phyloP scores from a whole-genome alignment of 306 rosid species.

The Vigna reflexopilosa region DNA sequence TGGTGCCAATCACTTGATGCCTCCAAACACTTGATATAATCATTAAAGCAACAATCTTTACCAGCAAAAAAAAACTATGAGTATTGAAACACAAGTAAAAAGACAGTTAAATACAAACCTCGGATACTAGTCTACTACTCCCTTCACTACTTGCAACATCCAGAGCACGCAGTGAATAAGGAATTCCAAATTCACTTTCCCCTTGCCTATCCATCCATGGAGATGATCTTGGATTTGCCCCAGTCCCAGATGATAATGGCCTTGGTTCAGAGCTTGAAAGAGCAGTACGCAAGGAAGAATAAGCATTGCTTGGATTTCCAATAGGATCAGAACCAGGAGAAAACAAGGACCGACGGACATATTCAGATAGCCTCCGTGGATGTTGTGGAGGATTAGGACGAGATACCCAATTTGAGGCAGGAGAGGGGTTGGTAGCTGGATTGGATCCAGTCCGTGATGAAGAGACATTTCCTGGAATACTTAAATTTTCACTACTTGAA shows the following conservation, averaged over 20 bases:
- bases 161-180: slow-evolving; percentile 67
- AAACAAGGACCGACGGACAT: slow-evolving; percentile 73
- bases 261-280: slow-evolving; percentile 61
- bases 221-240: slow-evolving; percentile 64
- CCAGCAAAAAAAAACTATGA: not conserved
- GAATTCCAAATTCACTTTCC: slow-evolving; percentile 68
- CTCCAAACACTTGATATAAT: not conserved
- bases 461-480: slow-evolving; percentile 68
- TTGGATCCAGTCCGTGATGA: slow-evolving; percentile 59
- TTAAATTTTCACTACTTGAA: slow-evolving; percentile 52
- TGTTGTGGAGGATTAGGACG: slow-evolving; percentile 64
- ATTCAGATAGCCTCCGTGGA: slow-evolving; percentile 76
- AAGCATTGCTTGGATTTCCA: slow-evolving; percentile 58
- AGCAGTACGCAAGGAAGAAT: slow-evolving; percentile 60
- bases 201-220: slow-evolving; percentile 79
- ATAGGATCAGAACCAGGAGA: slow-evolving; percentile 66
- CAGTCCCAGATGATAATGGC: slow-evolving; percentile 50
- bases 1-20: slow-evolving; percentile 1
- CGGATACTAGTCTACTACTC: slow-evolving; percentile 77
- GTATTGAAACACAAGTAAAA: slow-evolving; percentile 26
- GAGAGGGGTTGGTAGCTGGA: slow-evolving; percentile 59
- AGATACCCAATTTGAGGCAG: slow-evolving; percentile 65
- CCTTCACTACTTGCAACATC: slow-evolving; percentile 72
- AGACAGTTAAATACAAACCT: slow-evolving; percentile 60
- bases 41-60: slow-evolving; percentile 7